Base-by-base conservation (phyloP, 2,329 filamentous ascomycete species). In the Fusarium gaditjirri region DNA sequence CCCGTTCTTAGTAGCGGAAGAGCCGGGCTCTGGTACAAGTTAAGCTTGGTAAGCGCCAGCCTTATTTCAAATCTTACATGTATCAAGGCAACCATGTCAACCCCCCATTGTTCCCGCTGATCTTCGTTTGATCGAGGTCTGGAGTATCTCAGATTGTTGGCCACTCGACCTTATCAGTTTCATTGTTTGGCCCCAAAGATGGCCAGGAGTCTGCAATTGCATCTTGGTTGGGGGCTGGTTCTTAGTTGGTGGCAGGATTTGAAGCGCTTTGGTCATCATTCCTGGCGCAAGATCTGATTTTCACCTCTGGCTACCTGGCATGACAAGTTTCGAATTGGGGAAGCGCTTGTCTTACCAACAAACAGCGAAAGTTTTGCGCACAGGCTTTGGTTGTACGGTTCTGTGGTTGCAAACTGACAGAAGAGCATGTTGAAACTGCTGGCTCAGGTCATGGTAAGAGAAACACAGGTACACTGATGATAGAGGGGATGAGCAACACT, bases 1-100 rank as follows among this genome's bases (percentile, higher is more conserved):
- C 6, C 46, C 54, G 35, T 19, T 42, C 31, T 35, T 46, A 31
- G 39, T 19, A 56, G 19, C 39, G 47, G 8, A 16, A 35, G 27
- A 21, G 25, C 38, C 46, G 10, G 21, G 21, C 14, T 52, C 11
- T 29, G 9, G 5, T 11, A 6, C 41, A 13, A 31, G 16, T 33
- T 17, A 33, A 42, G 43, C 29, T 19, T 46, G 11, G 43, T 23
- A 46, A 42, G 43, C 65, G 57, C 64, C 49, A 68, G 65, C 43
- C 49, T 68, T 55, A 27, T 68, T 61, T 53, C 25, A 43, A 66
- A 16, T 17, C n/a, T 41, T n/a, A 49, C 14, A 11, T 35, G n/a
- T 17, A 35, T 36, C 7, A 17, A 50, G 11, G 23, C 42, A 29
- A 27, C 17, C 19, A 13, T 31, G 33, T 13, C 35, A n/a, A n/a